Conservation (phyloP, 371 early-diverging fungal species). For the Catenaria anguillulae region DNA sequence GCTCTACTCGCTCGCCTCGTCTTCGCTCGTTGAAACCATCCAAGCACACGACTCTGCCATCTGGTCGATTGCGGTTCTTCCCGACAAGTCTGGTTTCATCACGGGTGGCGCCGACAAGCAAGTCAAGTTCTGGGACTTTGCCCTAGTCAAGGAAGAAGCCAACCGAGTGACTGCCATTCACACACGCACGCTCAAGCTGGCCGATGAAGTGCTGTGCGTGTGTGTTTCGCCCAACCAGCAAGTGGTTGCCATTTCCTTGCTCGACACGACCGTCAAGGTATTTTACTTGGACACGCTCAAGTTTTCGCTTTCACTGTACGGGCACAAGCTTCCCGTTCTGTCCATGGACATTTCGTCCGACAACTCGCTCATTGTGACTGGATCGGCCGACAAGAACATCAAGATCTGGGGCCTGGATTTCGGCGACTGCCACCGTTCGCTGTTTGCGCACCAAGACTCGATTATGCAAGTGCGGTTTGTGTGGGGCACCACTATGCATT, state of each 20-base stretch:
- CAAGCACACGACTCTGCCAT: constrained; percentile 79
- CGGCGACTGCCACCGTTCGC: constrained; percentile 91
- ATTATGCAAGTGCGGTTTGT: constrained; percentile 77
- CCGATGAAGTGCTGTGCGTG: constrained; percentile 81
- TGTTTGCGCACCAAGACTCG: constrained; percentile 85
- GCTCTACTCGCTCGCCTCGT: constrained; percentile 70
- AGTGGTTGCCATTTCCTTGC: constrained; percentile 71
- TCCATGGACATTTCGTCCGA: constrained; percentile 94
- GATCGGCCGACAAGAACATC: constrained; percentile 87
- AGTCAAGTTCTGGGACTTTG: constrained; percentile 93
- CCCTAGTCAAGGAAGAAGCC: constrained; percentile 16
- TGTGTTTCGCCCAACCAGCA: constrained; percentile 69
- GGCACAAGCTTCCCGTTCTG: constrained; percentile 88
- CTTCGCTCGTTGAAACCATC: constrained; percentile 59
- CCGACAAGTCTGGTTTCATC: constrained; percentile 72
- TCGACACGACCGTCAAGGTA: constrained; percentile 91
- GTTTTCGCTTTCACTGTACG: constrained; percentile 87
- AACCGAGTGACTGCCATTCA: constrained; percentile 57
- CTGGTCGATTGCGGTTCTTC: constrained; percentile 71
- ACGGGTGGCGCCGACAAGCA: constrained; percentile 88
- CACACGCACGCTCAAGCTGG: constrained; percentile 77
- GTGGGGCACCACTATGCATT: constrained; percentile 90
- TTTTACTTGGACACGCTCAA: constrained; percentile 90
- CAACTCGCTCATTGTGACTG: constrained; percentile 69
- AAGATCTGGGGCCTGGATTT: constrained; percentile 97